phyloP scores from a whole-genome alignment of 208 protist genomes.

The Crithidia fasciculata region DNA sequence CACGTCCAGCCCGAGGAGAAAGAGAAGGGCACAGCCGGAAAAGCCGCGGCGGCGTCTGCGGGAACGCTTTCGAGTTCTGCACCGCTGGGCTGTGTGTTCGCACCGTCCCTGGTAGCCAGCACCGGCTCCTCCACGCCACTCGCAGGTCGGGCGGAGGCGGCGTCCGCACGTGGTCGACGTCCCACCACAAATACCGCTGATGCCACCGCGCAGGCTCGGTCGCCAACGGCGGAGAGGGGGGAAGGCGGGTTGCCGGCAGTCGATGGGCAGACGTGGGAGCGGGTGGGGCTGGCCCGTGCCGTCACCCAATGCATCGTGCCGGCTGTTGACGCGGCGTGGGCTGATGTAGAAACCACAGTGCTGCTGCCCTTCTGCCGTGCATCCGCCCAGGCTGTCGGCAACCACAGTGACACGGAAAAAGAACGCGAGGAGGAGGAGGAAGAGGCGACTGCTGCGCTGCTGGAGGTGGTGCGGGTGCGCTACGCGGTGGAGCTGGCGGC shows the following conservation, averaged over 20 bases:
- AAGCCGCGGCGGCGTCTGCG: background rate
- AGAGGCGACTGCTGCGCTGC: constrained; percentile 35
- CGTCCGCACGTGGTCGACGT: too few relatives aligned
- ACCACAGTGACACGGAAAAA: too few relatives aligned
- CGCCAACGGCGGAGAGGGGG: too few relatives aligned
- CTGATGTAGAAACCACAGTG: constrained; percentile 19
- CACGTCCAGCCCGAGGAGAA: constrained; percentile 14
- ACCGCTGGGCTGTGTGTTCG: too few relatives aligned
- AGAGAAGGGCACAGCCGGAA: constrained; percentile 8
- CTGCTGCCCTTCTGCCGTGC: constrained; percentile 19
- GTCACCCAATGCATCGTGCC: constrained; percentile 30
- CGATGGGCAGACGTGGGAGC: constrained; percentile 3
- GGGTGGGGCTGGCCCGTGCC: constrained; percentile 26
- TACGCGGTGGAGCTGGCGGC: constrained; percentile 68
- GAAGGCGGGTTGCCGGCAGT: too few relatives aligned
- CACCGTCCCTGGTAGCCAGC: too few relatives aligned
- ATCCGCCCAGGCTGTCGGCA: background rate
- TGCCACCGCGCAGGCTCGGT: too few relatives aligned
- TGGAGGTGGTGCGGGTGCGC: constrained; percentile 63
- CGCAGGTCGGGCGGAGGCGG: too few relatives aligned
- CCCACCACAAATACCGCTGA: too few relatives aligned
- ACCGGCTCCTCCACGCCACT: too few relatives aligned
- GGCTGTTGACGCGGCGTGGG: constrained; percentile 43
- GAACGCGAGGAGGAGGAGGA: constrained; percentile 21
- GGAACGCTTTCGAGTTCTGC: too few relatives aligned